A percentile compares a stretch with the other conserved stretches of the same genome.
These are phyloP conservation scores for Arbutus unedo DNA, from an alignment of 148 eudicot species.

Conservation along the genomic window DNA sequence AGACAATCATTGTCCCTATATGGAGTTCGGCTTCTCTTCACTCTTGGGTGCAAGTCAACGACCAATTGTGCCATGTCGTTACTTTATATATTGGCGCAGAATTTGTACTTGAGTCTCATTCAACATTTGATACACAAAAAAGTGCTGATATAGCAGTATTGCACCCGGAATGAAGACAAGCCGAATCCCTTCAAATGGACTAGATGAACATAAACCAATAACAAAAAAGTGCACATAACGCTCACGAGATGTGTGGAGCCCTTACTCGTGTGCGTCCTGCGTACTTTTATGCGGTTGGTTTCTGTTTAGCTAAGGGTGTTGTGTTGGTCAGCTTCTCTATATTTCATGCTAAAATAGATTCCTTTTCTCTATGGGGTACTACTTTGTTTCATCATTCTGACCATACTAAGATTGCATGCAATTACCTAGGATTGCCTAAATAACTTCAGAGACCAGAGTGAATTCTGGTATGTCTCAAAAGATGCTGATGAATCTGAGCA, in stretches of 20 bases:
- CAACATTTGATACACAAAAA: background rate
- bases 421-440: slow-evolving; percentile 51
- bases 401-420: background rate
- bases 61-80: background rate
- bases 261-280: too few relatives aligned
- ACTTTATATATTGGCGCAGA: background rate
- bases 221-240: background rate
- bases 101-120: background rate
- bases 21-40: background rate
- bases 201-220: background rate
- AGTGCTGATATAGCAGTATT: background rate
- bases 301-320: background rate
- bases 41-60: background rate
- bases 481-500: slow-evolving; percentile 38
- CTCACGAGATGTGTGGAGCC: background rate
- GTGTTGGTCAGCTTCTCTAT: background rate
- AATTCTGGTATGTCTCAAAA: slow-evolving; percentile 44
- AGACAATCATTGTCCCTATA: background rate
- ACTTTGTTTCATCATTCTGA: slow-evolving; percentile 7
- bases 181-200: background rate
- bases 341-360: background rate
- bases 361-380: background rate
- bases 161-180: background rate
- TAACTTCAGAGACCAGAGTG: slow-evolving; percentile 45
- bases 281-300: too few relatives aligned